Base-by-base conservation (phyloP, 495 filamentous ascomycete species). In the Xylaria cubensis region DNA sequence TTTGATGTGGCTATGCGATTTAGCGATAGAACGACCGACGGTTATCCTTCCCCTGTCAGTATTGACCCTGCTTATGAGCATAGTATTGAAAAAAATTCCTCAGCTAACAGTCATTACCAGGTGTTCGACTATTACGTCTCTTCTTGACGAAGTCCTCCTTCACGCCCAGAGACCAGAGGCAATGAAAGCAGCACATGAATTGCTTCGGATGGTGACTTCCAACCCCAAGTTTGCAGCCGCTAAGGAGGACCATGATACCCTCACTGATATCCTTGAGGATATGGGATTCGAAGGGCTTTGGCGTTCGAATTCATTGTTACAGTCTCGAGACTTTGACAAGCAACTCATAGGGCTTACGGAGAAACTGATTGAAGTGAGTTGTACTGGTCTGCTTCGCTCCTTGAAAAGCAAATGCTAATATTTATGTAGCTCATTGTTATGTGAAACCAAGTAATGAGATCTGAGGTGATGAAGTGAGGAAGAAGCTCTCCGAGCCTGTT, bases 231-330 rank as follows among this genome's bases (percentile, higher is more conserved):
- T 87, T 63, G 69, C 82, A 48, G 75, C 74, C 7, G 75, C 80
- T 3, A 71, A 83, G 29, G 82, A 85, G 41, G 75, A 81, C 69
- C 79, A 76, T 17, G 77, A 79, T 21, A 76, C 79, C 72, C 71
- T 89, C 21, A 80, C 75, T 48, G 83, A 87, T 41, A 77, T 84
- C 5, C 77, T 89, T 24, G 85, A 88, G 44, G 85, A 86, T 13
- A 87, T 86, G 80, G 87, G 87, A n/a, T 88, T 90, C 67, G 83
- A 82, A 6, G 88, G 88, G 4, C 74, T 90, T 19, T 89, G 86
- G 84, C 81, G 83, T 10, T 82, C 81, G 13, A 84, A 82, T 65
- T 85, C 85, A 21, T 86, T 87, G 29, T 82, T 80, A 34, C 69
- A 81, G 15, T 70, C 76, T 26, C 82, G 84, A 67, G 84, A 86